phyloP scores from a whole-genome alignment of 805 yeast species.

The Kluyveromyces lactis region DNA sequence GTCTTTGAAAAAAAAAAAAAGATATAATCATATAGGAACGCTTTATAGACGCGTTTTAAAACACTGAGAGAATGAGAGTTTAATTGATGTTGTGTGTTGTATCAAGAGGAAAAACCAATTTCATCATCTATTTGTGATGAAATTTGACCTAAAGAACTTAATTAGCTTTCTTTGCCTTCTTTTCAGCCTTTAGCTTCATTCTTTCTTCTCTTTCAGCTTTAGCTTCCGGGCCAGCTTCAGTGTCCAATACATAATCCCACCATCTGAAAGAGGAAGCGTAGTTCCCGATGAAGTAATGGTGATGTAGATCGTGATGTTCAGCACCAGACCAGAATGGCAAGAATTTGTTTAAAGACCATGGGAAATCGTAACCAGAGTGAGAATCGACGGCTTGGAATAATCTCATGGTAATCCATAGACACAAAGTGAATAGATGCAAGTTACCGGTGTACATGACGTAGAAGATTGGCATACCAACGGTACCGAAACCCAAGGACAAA shows the following conservation, averaged over 20 bases:
- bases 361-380: constrained; percentile 97
- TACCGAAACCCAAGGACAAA: constrained; percentile 83
- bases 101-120: no score
- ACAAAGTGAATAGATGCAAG: constrained; percentile 84
- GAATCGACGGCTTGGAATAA: constrained; percentile 95
- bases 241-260: constrained; percentile 84
- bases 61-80: no score
- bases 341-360: constrained; percentile 88
- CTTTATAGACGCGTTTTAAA: no score
- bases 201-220: constrained; percentile 63
- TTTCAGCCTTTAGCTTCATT: constrained; percentile 49
- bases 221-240: constrained; percentile 86
- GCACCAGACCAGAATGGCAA: constrained; percentile 98
- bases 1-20: no score
- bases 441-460: constrained; percentile 69
- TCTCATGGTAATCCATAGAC: constrained; percentile 80
- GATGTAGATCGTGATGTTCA: constrained; percentile 96
- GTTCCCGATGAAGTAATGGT: constrained; percentile 91
- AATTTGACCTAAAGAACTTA: no score
- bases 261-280: constrained; percentile 92
- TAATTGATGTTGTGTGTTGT: no score
- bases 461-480: constrained; percentile 88
- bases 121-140: no score
- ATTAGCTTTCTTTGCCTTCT: constrained; percentile 28
- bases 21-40: no score